Evolutionary conservation across 2,329 filamentous ascomycete genomes (phyloP), one percentile per base, ranked within the genome.

Genomic region (Colletotrichum sojae): DNA sequence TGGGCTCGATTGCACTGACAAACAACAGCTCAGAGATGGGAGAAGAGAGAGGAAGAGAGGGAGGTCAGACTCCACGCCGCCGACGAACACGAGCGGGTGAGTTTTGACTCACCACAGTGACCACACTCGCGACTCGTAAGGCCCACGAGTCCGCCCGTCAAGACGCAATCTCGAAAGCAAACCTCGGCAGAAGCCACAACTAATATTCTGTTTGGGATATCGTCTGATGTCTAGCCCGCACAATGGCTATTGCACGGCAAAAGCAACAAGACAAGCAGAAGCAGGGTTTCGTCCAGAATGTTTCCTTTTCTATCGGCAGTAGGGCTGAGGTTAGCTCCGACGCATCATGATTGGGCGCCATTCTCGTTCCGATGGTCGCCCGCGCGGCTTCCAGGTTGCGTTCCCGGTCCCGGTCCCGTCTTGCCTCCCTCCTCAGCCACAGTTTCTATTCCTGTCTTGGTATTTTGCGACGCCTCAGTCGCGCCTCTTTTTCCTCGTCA

Each of bases 401-500:
- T 9, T 9, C 31, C 31, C 31, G 31, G 31, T 12, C 31, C 31
- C 31, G 31, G 22, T 25, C 31, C 31, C 31, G 51, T 52, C 58
- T 55, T 45, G 18, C 20, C 43, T 59, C 31, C 18, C 36, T 51
- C 43, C 43, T 67, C 63, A 53, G 67, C 62, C 67, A 67, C 55
- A 61, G 18, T 56, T 60, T 52, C 62, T 60, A 67, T 69, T 46
- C 55, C 13, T 53, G 54, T 56, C 63, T 66, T 53, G 39, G 16
- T 16, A 8, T 27, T 60, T 40, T 22, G 2, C 48, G 49, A 27
- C 43, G 45, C 58, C 51, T 27, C 45, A 15, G 18, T 36, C 58
- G 60, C 65, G 65, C 65, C 53, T 56, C 65, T 49, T 25, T 54
- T 54, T 59, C 53, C 22, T 65, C 25, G 45, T 59, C 60, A 58